A percentile compares a stretch with the other conserved stretches of the same genome.
Conservation (phyloP, 1,284 basidiomycete species). For the Lignosus rhinocerotis region DNA sequence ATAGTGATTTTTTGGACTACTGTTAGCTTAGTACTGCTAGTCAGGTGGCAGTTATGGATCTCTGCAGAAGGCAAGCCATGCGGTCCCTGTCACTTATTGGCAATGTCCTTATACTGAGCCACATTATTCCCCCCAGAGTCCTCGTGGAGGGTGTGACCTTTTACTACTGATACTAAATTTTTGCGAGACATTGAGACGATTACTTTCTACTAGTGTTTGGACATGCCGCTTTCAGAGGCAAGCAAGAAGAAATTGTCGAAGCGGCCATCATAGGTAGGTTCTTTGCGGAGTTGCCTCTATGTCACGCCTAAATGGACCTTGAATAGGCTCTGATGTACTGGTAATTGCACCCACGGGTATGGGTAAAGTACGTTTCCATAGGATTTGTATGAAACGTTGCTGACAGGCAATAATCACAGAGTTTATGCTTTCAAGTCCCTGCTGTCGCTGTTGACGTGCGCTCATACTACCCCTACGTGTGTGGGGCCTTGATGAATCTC, state of each 20-base stretch:
- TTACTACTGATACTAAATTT: not conserved
- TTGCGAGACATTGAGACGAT: not conserved
- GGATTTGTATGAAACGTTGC: conserved; percentile 3
- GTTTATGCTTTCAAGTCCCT: conserved; percentile 86
- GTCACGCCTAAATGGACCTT: too few relatives aligned
- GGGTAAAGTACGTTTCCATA: conserved; percentile 67
- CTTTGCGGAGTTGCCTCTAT: not conserved
- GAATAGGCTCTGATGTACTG: conserved; percentile 65
- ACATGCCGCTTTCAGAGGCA: conserved; percentile 67
- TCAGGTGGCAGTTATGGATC: not conserved
- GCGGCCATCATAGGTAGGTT: conserved; percentile 60
- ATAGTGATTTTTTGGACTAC: not conserved
- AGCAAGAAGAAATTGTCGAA: conserved; percentile 75
- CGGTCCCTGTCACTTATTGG: too few relatives aligned
- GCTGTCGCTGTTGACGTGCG: conserved; percentile 66
- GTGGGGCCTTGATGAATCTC: too few relatives aligned
- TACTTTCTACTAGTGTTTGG: conserved; percentile 57
- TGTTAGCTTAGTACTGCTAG: not conserved
- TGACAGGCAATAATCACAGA: conserved; percentile 39
- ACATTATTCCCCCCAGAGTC: not conserved
- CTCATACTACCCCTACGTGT: too few relatives aligned
- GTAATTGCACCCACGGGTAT: conserved; percentile 88
- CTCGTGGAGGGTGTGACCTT: not conserved
- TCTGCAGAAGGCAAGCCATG: conserved; percentile 1
- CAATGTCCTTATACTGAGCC: not conserved